Evolutionary conservation across 1,139 yeast genomes (phyloP), one percentile per base, ranked within the genome.

Genomic region (Kluyveromyces sp.): DNA sequence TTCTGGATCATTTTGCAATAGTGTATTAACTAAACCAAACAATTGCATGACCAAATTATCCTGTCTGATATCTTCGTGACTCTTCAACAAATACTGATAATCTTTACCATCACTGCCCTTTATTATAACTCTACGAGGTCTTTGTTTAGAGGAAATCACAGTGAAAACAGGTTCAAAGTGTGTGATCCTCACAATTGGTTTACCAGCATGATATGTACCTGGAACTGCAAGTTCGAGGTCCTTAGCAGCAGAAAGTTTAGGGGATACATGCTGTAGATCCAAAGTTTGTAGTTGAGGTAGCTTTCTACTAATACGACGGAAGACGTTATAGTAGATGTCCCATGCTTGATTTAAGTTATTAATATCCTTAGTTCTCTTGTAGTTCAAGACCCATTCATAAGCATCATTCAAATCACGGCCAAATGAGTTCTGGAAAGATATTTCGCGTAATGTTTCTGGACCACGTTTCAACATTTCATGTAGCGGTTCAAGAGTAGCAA

Each of bases 21-120:
- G 71, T 0, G 97, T 90, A 60, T 94, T 94, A 2, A 92, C 97
- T 60, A 94, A 73, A 1, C 97, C 97, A 67, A 94, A 92, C 57
- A 94, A 72, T 65, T 94, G 99, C 98, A 94, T 94, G 31, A 92
- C 99, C 64, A 94, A 74, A 60, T 89, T 88, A 69, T 94, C 99
- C 65, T 94, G 99, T 60, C 99, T 79, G 49, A 92, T 88, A 73
- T 94, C 99, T 67, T 94, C 99, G 62, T 94, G 98, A 1, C 97
- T 98, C 68, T 94, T 94, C 60, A 94, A 72, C 1, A 73, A 68
- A 66, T 81, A 94, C 55, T 77, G 83, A 60, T 94, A 88, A 37
- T 83, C 88, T 58, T 85, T 86, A 51, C 98, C 98, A 63, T 94
- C 97, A 59, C 87, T 84, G 21, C 97, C 98, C 53, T 75, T 74